Evolutionary conservation across 345 rosid species (phyloP), one percentile per base, ranked within the genome.

Genomic region (Rhizophora apiculata): DNA sequence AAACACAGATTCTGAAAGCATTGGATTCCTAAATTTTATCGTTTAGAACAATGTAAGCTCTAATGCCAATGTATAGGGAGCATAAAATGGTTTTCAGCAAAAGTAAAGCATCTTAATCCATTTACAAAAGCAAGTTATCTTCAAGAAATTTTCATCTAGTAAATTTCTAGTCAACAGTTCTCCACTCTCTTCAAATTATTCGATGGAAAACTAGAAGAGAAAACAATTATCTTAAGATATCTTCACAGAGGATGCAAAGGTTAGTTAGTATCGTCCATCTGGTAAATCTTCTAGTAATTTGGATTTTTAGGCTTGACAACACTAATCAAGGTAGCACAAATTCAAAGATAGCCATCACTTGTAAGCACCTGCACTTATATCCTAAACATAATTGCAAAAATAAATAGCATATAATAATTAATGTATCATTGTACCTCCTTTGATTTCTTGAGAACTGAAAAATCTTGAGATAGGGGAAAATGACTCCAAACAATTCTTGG

Each of bases 391-490:
- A 43, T 13, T 43, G 49, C 18, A 43, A 43, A 13, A 13, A 43
- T 43, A 3, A 11, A 43, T 9, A 36, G 66, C 56, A 18, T 46
- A 67, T 46, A 67, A 21, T n/a, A 20, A 27, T 56, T 10, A 64
- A 77, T 46, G 60, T 74, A 67, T 53, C 73, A 56, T 54, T 51
- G 64, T 82, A 95, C 99, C 89, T 87, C 90, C 79, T 87, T 82
- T 67, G 86, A 78, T 64, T 75, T 83, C 74, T 83, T 88, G 74
- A 74, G 74, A 78, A 69, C 63, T 60, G 88, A 81, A 80, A 76
- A 83, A 74, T 83, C 84, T 81, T 90, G 92, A 61, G 84, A 71
- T 55, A 84, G 87, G 19, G 92, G 89, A 72, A 79, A 81, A 59
- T 58, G 53, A 62, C 64, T 70, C 84, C 85, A 88, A 69, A 90